Conservation (phyloP, 1,139 yeast genomes). For the Eremothecium coryli region DNA sequence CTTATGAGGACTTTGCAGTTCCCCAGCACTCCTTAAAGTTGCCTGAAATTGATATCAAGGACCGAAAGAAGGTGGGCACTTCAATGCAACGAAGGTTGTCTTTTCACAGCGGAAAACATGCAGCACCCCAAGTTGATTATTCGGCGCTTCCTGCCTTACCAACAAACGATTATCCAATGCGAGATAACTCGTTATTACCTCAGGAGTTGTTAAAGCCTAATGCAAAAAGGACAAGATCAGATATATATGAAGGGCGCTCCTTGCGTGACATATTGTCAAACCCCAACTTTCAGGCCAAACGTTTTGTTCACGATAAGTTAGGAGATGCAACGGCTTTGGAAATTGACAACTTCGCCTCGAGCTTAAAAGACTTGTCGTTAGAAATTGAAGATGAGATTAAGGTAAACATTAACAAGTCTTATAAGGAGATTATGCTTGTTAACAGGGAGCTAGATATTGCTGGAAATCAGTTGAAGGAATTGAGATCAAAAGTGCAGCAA, state of each 20-base stretch:
- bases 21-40: conserved; percentile 18
- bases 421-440: conserved; percentile 59
- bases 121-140: conserved; percentile 25
- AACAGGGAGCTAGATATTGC: conserved; percentile 57
- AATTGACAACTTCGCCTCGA: conserved; percentile 61
- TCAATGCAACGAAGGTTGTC: conserved; percentile 36
- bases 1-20: conserved; percentile 25
- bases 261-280: conserved; percentile 27
- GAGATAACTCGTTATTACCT: conserved; percentile 5
- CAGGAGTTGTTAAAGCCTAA: conserved; percentile 15
- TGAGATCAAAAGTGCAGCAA: conserved; percentile 54
- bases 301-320: conserved; percentile 45
- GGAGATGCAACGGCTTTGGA: conserved; percentile 64
- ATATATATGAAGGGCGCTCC: conserved; percentile 9
- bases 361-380: conserved; percentile 44
- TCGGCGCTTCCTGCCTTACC: conserved; percentile 19
- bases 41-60: conserved; percentile 31
- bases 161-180: conserved; percentile 1
- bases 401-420: conserved; percentile 58
- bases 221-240: neutral
- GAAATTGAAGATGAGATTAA: conserved; percentile 57
- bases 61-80: conserved; percentile 34
- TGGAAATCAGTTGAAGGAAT: conserved; percentile 50
- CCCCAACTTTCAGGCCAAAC: conserved; percentile 39
- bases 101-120: conserved; percentile 29